Conservation (phyloP, 163 green algal genomes). For the Chlamydomonas reinhardtii region DNA sequence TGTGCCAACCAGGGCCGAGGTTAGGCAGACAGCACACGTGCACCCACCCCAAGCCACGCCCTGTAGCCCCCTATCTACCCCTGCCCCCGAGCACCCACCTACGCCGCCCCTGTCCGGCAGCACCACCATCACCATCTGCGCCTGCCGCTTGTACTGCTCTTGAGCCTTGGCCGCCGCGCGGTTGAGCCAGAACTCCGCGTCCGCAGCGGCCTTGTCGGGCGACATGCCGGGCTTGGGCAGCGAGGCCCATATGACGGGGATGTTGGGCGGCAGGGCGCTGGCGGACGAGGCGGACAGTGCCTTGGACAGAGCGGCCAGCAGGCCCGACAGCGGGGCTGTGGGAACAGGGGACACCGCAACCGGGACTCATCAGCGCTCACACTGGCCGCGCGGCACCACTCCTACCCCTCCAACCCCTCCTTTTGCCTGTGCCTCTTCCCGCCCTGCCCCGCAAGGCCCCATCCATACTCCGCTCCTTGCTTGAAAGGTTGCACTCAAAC, state of each 20-base stretch:
- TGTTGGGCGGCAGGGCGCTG: not conserved
- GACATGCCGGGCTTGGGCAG: not conserved
- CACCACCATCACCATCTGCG: slow-evolving; percentile 2
- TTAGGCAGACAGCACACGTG: too few relatives aligned
- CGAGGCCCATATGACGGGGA: not conserved
- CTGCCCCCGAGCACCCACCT: not conserved
- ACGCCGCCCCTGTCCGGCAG: not conserved
- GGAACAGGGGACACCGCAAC: too few relatives aligned
- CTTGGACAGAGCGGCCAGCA: not conserved
- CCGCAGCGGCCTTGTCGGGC: not conserved
- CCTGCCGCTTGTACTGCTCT: not conserved
- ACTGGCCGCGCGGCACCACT: too few relatives aligned
- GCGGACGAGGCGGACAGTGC: not conserved
- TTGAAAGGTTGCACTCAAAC: too few relatives aligned
- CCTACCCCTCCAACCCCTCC: too few relatives aligned
- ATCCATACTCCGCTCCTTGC: too few relatives aligned
- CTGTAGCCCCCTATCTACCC: not conserved
- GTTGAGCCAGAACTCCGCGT: not conserved
- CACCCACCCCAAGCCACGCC: too few relatives aligned
- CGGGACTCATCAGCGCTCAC: too few relatives aligned
- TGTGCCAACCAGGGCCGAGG: too few relatives aligned
- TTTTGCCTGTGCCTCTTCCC: too few relatives aligned
- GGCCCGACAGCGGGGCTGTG: not conserved
- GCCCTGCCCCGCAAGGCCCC: too few relatives aligned
- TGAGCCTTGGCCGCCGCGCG: not conserved